Percentiles rank a stretch among this genome's conserved stretches.
phyloP scores from a whole-genome alignment of 2,329 filamentous ascomycete genomes.

The Monilinia laxa region DNA sequence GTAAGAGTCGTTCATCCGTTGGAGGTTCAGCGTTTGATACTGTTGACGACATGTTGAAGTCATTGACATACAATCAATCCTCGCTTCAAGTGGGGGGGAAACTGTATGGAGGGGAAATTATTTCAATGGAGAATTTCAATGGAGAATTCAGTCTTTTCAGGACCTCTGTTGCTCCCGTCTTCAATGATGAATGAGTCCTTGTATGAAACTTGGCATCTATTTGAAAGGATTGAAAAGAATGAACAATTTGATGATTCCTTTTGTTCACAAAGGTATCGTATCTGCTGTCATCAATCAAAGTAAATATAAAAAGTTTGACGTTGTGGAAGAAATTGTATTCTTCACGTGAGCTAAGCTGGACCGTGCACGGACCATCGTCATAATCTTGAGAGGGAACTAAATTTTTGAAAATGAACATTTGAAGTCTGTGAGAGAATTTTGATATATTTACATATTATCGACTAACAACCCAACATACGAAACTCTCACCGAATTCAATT shows the following conservation, averaged over 20 bases:
- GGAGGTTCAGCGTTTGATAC: constrained; percentile 12
- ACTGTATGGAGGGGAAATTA: not conserved
- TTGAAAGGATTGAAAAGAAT: not conserved
- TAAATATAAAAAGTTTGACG: constrained; percentile 18
- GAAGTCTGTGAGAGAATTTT: constrained; percentile 15
- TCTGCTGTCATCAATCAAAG: not conserved
- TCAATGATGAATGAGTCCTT: not conserved
- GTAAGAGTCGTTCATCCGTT: constrained; percentile 33
- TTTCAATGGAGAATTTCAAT: not conserved
- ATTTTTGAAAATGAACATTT: constrained; percentile 21
- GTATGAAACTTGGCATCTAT: not conserved
- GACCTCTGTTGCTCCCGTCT: not conserved
- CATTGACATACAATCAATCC: not conserved
- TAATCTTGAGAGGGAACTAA: constrained; percentile 15
- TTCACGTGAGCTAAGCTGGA: constrained; percentile 9
- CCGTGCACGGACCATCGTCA: constrained; percentile 19
- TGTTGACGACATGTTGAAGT: constrained; percentile 6
- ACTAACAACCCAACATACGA: not conserved
- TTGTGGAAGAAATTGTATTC: constrained; percentile 3
- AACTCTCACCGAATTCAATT: not conserved
- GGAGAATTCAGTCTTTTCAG: not conserved
- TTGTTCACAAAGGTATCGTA: not conserved
- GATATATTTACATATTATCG: constrained; percentile 5
- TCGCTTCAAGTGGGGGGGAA: constrained; percentile 12
- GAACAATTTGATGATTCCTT: not conserved